Base-by-base conservation (phyloP, 2,329 filamentous ascomycete genomes). In the Colletotrichum sansevieriae region DNA sequence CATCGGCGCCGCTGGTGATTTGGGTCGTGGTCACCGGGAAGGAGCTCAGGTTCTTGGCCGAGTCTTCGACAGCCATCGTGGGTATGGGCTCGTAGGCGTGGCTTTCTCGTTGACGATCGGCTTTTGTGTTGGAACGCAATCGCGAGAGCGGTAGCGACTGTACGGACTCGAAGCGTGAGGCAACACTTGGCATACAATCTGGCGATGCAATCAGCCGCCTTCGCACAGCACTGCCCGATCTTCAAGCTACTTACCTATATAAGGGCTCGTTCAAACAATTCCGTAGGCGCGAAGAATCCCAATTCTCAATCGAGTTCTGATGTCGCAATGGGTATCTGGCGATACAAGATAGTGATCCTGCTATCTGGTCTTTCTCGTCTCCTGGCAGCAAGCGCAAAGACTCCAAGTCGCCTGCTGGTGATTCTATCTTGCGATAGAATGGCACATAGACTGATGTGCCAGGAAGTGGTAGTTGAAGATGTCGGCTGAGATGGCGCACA, bases 371-470 rank as follows among this genome's bases (percentile, higher is more conserved):
- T 89, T 88, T 88, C 84, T 86, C 81, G 78, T 83, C 82, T 78
- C 82, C 81, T 74, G 76, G 74, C 74, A 87, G 85, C 87, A 88
- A 88, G 85, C 87, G 87, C 87, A 89, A 89, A 89, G 87, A 89
- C 87, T 86, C 79, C 74, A 89, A 89, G 87, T 89, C 87, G 87
- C 87, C 80, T 85, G 86, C 85, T 78, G 80, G 72, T 75, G 65
- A 72, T 75, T 73, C 78, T 85, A 86, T 78, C 74, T 78, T 72
- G 70, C 52, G 56, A 66, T 72, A 65, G 72, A 67, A 66, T 74
- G 81, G 81, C 83, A 80, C 84, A 86, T 86, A 72, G 72, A 78
- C 57, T 59, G 72, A 76, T 78, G 80, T 75, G 81, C 79, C 79
- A 59, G 55, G 41, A 76, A 73, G 62, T 70, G 67, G 60, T 57